A percentile compares a stretch with the other conserved stretches of the same genome.
These are phyloP conservation scores for Arabis hirsuta DNA, from an alignment of 345 rosid genomes.

Conservation along the genomic window DNA sequence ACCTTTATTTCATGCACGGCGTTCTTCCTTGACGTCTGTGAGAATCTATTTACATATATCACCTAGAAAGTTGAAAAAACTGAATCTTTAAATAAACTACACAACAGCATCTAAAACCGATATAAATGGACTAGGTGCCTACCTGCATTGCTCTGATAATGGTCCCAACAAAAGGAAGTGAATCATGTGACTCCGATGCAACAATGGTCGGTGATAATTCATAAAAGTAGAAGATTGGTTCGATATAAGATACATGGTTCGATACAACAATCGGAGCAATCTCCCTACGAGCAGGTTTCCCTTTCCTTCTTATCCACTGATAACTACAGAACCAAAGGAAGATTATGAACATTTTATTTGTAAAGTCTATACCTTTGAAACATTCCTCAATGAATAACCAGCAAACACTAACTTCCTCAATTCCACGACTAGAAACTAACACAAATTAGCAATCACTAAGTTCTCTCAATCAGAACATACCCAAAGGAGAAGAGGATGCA, in stretches of 20 bases:
- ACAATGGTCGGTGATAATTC: constrained; percentile 95
- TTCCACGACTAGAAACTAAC: neutral
- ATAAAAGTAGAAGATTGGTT: constrained; percentile 92
- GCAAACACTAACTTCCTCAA: neutral
- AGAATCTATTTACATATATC: constrained; percentile 93
- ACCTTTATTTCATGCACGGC: constrained; percentile 96
- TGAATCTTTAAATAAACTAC: constrained; percentile 1
- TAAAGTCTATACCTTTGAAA: neutral
- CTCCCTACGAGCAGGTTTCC: constrained; percentile 87
- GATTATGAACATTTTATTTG: neutral
- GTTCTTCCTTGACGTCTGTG: constrained; percentile 79
- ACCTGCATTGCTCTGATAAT: constrained; percentile 99
- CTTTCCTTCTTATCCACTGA: constrained; percentile 93
- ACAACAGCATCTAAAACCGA: neutral
- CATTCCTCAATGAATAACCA: constrained; percentile 2
- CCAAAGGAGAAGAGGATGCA: constrained; percentile 91
- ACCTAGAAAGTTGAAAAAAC: constrained; percentile 56
- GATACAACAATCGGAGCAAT: constrained; percentile 92
- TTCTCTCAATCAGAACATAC: constrained; percentile 42
- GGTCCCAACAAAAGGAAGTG: constrained; percentile 93
- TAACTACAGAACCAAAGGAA: constrained; percentile 54
- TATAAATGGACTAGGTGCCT: neutral
- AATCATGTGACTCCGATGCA: constrained; percentile 90
- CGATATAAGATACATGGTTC: constrained; percentile 88
- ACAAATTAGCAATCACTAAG: neutral